Conservation (phyloP, 352 stramenopile genomes). For the Globisporangium takayamanum region DNA sequence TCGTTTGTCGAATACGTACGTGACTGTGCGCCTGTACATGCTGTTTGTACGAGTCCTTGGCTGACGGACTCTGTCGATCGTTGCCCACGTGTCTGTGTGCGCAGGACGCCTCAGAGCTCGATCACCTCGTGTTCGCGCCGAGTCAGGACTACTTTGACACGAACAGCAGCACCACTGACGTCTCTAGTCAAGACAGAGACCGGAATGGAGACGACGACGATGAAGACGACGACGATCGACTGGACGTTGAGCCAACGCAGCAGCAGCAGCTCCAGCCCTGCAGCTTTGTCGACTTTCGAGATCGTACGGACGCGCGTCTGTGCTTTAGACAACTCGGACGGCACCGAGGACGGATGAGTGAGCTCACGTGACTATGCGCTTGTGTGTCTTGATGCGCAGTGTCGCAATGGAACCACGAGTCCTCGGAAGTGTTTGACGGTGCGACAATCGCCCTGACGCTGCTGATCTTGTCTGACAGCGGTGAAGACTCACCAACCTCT, state of each 20-base stretch:
- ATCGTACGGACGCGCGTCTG: slow-evolving; percentile 4
- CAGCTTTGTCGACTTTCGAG: slow-evolving; percentile 16
- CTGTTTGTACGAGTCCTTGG: background rate
- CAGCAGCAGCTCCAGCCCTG: slow-evolving; percentile 6
- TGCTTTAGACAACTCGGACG: background rate
- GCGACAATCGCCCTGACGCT: background rate
- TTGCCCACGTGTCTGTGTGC: background rate
- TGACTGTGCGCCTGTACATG: background rate
- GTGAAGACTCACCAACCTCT: background rate
- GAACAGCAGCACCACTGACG: too few relatives aligned
- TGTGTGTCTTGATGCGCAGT: slow-evolving; percentile 4
- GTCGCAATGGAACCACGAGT: slow-evolving; percentile 9
- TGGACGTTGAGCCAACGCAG: background rate
- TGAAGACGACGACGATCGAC: background rate
- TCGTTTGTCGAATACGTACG: slow-evolving; percentile 18
- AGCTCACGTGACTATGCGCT: background rate
- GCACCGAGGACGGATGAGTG: too few relatives aligned
- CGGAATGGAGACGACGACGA: background rate
- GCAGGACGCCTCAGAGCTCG: slow-evolving; percentile 16
- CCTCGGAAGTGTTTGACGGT: slow-evolving; percentile 16
- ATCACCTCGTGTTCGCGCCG: slow-evolving; percentile 8
- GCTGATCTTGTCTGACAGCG: too few relatives aligned
- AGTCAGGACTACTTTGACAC: slow-evolving; percentile 18
- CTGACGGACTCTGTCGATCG: too few relatives aligned
- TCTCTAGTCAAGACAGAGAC: too few relatives aligned